These are phyloP conservation scores for Hypoxylon sp. DNA, from an alignment of 2,329 filamentous ascomycete genomes.

Conservation along the genomic window DNA sequence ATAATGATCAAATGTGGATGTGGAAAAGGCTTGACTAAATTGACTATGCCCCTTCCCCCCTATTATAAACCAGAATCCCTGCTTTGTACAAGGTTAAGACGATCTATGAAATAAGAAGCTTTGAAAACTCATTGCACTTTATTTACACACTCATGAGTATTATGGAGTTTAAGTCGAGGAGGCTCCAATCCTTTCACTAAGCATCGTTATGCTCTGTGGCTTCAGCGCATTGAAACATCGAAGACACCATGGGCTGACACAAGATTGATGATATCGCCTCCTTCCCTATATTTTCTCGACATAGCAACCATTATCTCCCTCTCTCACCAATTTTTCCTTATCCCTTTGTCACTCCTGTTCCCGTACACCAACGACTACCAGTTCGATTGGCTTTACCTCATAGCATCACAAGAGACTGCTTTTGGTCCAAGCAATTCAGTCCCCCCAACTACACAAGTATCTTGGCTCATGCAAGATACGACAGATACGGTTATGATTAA, in stretches of 20 bases:
- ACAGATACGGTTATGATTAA: too few relatives aligned
- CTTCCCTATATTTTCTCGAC: too few relatives aligned
- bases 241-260: too few relatives aligned
- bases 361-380: background rate
- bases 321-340: background rate
- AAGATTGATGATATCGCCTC: too few relatives aligned
- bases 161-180: too few relatives aligned
- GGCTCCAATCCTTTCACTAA: too few relatives aligned
- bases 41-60: background rate
- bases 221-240: too few relatives aligned
- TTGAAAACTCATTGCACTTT: background rate
- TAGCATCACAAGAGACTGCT: background rate
- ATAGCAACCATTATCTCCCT: background rate
- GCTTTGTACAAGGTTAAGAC: background rate
- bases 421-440: background rate
- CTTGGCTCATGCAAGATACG: background rate
- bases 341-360: background rate
- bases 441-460: background rate
- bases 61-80: background rate
- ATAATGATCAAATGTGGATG: too few relatives aligned
- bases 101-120: background rate
- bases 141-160: background rate
- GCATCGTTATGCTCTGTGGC: too few relatives aligned
- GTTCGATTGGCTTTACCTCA: background rate
- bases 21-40: background rate